Base-by-base conservation (phyloP, 148 eudicot genomes). In the Vaccinium vitisidaea region DNA sequence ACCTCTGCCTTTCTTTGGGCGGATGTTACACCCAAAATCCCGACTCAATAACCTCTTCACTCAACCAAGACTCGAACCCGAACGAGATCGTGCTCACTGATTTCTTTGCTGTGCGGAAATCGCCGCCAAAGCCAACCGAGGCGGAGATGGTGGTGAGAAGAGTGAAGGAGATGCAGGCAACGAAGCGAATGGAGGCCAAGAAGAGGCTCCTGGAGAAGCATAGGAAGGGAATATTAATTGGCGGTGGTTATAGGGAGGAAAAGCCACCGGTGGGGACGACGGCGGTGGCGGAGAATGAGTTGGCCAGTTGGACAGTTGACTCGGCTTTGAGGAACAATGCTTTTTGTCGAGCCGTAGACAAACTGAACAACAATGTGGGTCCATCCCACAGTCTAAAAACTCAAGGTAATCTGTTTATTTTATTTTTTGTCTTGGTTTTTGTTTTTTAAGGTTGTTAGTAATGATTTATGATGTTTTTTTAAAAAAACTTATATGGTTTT, bases 1-100 rank as follows among this genome's bases (percentile, higher is more conserved):
- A 77, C 58, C 80, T 77, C 32, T 7, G 81, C 15, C 81, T 79
- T 43, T 79, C 81, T 53, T 16, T 79, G 81, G 81, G 81, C 6
- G 65, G 81, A 5, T 79, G 46, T 79, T 79, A 27, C 65, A 25
- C n/a, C 61, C 39, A 14, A n/a, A 53, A 5, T 55, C 65, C 46
- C 21, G 16, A 54, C 8, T n/a, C 55, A 12, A 54, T 53, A 54
- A 13, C 46, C 2, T 54, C 63, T 53, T 55, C 63, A 30, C 63
- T 55, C 14, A 55, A 55, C 54, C 5, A 4, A 4, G 46, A 49
- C 30, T 77, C 52, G 6, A 50, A 5, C 25, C 80, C 52, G 56
- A 2, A 12, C 27, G 46, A 43, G 6, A 43, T 43, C 6, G 46
- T 43, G 46, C 5, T 43, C 0, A 43, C 46, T 43, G 46, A 43